phyloP scores from a whole-genome alignment of 2,329 filamentous ascomycete species.

The Penicillium sp. region DNA sequence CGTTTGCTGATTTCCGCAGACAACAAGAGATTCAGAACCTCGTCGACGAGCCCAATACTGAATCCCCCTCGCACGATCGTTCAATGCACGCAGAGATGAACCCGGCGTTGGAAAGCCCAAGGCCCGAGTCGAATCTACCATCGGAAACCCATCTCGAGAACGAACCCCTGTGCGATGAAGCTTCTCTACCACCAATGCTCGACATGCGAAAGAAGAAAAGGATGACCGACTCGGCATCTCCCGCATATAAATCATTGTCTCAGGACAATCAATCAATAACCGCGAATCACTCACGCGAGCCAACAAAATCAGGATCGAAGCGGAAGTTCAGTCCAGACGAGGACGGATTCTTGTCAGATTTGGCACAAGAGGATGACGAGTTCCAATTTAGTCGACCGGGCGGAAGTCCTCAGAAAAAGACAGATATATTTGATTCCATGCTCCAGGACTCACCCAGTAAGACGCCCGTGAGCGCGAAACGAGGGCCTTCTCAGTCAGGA shows the following conservation, averaged over 20 bases:
- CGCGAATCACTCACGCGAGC: conserved; percentile 11
- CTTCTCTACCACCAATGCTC: conserved; percentile 31
- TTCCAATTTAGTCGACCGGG: conserved; percentile 37
- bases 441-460: conserved; percentile 17
- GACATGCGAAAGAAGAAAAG: conserved; percentile 36
- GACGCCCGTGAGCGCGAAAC: conserved; percentile 18
- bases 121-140: conserved; percentile 5
- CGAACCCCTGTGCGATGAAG: conserved; percentile 17
- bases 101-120: conserved; percentile 34
- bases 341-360: conserved; percentile 34
- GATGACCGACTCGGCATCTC: conserved; percentile 1
- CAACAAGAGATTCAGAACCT: conserved; percentile 38
- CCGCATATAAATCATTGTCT: background rate
- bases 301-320: conserved; percentile 54
- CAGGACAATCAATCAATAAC: conserved; percentile 2
- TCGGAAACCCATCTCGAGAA: conserved; percentile 4
- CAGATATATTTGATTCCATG: conserved; percentile 8
- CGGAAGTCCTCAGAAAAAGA: conserved; percentile 19
- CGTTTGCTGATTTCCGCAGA: conserved; percentile 22
- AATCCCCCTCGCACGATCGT: conserved; percentile 27
- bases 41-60: conserved; percentile 24
- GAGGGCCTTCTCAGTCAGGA: conserved; percentile 14
- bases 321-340: conserved; percentile 59
- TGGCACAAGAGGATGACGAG: conserved; percentile 29
- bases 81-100: conserved; percentile 18